Evolutionary conservation across 345 rosid species (phyloP).

Genomic region (Lagerstroemia speciosa): DNA sequence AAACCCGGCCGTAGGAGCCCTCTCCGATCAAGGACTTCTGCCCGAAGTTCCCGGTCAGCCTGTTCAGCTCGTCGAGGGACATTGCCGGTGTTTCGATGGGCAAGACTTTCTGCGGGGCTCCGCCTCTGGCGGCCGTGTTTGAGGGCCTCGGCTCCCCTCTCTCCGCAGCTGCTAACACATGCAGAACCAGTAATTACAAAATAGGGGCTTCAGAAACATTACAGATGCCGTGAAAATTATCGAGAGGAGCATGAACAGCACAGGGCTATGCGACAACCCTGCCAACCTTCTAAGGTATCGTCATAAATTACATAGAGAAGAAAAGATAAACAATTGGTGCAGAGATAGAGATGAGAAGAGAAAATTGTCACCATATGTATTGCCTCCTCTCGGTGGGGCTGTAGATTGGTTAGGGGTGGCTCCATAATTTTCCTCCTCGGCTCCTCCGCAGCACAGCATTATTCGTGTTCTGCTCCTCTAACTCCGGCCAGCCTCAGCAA

Average conservation of each 20-base stretch:
- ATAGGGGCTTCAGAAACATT: neutral
- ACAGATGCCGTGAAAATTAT: neutral
- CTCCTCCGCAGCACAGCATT: constrained; percentile 89
- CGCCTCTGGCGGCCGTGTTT: constrained; percentile 35
- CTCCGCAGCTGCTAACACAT: constrained; percentile 25
- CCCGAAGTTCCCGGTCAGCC: constrained; percentile 58
- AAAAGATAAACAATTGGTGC: no score
- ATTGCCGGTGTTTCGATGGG: constrained; percentile 72
- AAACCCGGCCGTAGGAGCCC: constrained; percentile 97
- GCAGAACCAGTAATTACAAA: neutral
- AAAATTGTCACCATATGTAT: constrained; percentile 35
- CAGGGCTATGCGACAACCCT: neutral
- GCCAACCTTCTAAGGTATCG: neutral
- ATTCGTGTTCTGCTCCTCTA: constrained; percentile 14
- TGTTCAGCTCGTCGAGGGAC: constrained; percentile 57
- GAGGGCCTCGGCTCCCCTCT: constrained; percentile 70
- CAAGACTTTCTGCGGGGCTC: constrained; percentile 65
- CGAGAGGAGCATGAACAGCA: neutral
- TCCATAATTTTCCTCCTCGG: constrained; percentile 71
- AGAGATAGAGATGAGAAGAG: neutral
- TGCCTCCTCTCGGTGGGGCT: constrained; percentile 72
- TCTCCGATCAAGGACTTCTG: constrained; percentile 83
- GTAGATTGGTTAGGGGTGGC: constrained; percentile 58
- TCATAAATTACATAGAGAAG: no score
- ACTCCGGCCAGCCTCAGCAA: constrained; percentile 13